These are phyloP conservation scores for Lablab purpureus DNA, from an alignment of 306 rosid species.

Conservation along the genomic window DNA sequence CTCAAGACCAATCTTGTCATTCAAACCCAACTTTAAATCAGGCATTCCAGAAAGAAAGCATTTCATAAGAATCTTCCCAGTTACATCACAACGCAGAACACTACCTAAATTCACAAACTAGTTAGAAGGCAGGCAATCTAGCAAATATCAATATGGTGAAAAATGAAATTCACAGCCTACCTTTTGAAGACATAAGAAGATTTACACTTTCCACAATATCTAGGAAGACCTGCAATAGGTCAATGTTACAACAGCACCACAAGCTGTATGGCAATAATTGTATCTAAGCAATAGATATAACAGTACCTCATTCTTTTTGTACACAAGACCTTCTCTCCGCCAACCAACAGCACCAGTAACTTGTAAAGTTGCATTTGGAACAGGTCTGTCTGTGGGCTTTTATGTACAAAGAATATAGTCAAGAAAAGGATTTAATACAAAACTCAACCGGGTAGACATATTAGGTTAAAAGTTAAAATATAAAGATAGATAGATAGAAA, in stretches of 20 bases:
- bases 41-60: constrained; percentile 99
- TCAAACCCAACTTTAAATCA: constrained; percentile 90
- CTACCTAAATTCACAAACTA: constrained; percentile 67
- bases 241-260: constrained; percentile 35
- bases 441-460: constrained; percentile 17
- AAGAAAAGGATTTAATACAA: constrained; percentile 29
- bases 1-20: constrained; percentile 93
- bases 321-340: constrained; percentile 95
- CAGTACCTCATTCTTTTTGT: constrained; percentile 90
- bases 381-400: constrained; percentile 76
- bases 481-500: not conserved
- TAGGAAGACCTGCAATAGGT: constrained; percentile 72
- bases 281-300: constrained; percentile 15
- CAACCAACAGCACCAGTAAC: constrained; percentile 98
- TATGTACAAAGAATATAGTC: constrained; percentile 27
- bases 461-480: not conserved
- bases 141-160: constrained; percentile 8
- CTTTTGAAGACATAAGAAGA: constrained; percentile 96
- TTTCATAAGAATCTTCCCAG: constrained; percentile 92
- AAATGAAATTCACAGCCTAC: constrained; percentile 50
- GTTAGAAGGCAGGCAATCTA: constrained; percentile 37
- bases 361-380: constrained; percentile 95
- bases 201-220: constrained; percentile 96
- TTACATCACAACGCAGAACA: constrained; percentile 91
- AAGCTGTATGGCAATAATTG: not conserved